phyloP scores from a whole-genome alignment of 345 rosid species.

The Arabis alpina region DNA sequence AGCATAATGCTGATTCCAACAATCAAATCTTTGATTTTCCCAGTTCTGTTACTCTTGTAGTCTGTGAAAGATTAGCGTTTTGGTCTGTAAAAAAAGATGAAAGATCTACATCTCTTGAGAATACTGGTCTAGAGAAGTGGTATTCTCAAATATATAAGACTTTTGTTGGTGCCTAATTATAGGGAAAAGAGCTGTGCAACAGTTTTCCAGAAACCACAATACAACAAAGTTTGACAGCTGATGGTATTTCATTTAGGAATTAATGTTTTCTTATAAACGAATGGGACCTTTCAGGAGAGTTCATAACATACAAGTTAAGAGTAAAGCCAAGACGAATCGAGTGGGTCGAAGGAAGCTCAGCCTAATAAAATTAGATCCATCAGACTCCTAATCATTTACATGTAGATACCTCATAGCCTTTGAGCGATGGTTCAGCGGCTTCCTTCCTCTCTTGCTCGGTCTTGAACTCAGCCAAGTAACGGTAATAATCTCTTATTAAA shows the following conservation, averaged over 20 bases:
- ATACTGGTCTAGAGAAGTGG: too few species aligned
- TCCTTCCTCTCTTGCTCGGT: constrained; percentile 87
- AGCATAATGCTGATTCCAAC: too few species aligned
- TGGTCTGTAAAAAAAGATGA: too few species aligned
- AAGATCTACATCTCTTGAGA: too few species aligned
- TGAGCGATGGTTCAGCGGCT: constrained; percentile 86
- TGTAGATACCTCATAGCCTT: constrained; percentile 94
- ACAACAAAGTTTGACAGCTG: constrained; percentile 24
- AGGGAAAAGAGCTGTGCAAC: too few species aligned
- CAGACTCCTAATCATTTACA: constrained; percentile 4
- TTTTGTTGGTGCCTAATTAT: too few species aligned
- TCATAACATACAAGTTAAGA: constrained; percentile 98
- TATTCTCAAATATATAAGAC: too few species aligned
- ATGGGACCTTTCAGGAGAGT: constrained; percentile 90
- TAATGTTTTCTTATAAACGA: neutral
- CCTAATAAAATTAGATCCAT: constrained; percentile 46
- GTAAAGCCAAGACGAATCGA: constrained; percentile 99
- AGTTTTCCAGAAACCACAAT: neutral
- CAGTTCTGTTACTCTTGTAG: too few species aligned
- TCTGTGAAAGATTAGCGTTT: too few species aligned
- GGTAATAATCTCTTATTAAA: constrained; percentile 93
- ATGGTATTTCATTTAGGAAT: neutral
- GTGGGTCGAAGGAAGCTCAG: constrained; percentile 97
- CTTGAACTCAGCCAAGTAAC: constrained; percentile 97
- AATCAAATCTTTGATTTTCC: too few species aligned